Conservation (phyloP, 305 asterid genomes). For the Fraxinus paxiana region DNA sequence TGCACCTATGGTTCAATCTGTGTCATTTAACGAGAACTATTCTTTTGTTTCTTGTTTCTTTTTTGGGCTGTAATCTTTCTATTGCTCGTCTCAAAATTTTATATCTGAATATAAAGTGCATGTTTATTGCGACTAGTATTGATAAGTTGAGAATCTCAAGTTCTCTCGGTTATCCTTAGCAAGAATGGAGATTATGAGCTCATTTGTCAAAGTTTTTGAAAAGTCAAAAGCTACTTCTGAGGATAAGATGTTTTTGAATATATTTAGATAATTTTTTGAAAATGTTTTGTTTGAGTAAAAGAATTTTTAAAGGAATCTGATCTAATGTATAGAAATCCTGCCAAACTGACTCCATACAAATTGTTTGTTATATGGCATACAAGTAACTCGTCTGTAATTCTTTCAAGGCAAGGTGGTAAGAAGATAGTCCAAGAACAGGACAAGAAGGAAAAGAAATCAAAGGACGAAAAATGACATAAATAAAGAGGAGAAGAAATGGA, state of each 20-base stretch:
- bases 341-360: neutral
- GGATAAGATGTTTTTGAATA: too few species aligned
- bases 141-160: neutral
- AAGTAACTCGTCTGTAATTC: neutral
- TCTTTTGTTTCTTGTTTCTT: neutral
- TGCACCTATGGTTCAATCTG: neutral
- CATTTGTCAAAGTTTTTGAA: neutral
- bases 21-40: neutral
- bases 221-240: neutral
- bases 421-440: neutral
- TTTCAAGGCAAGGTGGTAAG: neutral
- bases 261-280: neutral
- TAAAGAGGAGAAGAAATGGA: neutral
- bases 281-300: too few species aligned
- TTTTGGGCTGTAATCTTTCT: neutral
- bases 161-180: neutral
- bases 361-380: neutral
- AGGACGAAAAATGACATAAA: neutral
- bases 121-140: neutral
- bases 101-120: neutral
- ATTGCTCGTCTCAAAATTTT: neutral
- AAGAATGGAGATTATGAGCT: neutral
- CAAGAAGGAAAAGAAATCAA: neutral
- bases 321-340: neutral
- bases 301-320: neutral